phyloP scores from a whole-genome alignment of 805 yeast species.

The Saccharomycopsis babjevae region DNA sequence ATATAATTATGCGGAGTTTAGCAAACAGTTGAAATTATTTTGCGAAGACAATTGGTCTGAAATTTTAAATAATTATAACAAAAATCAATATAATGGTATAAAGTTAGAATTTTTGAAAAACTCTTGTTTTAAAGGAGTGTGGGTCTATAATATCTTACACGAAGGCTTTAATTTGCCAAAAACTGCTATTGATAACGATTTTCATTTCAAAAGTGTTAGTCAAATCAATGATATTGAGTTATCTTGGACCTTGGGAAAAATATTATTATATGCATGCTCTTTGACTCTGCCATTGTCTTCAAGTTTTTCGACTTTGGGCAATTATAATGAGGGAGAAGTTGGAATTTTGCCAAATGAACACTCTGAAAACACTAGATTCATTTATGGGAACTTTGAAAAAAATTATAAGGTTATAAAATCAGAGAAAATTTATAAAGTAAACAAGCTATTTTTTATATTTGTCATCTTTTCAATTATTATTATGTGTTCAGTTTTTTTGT shows the following conservation, averaged over 20 bases:
- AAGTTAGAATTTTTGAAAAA: conserved; percentile 48
- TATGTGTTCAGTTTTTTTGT: not conserved
- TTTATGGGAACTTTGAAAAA: not conserved
- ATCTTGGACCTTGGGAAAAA: conserved; percentile 93
- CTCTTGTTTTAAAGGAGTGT: conserved; percentile 89
- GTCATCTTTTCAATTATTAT: not conserved
- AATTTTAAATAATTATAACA: conserved; percentile 36
- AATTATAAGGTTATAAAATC: not conserved
- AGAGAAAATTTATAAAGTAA: not conserved
- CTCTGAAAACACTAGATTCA: not conserved
- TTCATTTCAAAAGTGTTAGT: conserved; percentile 76
- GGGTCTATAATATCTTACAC: conserved; percentile 84
- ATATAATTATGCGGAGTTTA: conserved; percentile 65
- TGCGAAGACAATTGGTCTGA: conserved; percentile 72
- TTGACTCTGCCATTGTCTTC: conserved; percentile 29
- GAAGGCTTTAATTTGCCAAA: conserved; percentile 89
- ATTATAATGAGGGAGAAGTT: not conserved
- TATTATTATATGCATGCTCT: conserved; percentile 71
- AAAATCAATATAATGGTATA: conserved; percentile 50
- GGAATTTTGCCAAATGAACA: not conserved
- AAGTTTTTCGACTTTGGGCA: not conserved
- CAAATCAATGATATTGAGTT: conserved; percentile 75
- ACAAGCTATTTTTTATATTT: not conserved
- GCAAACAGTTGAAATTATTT: conserved; percentile 52
- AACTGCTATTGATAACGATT: conserved; percentile 30